Evolutionary conservation across 176 grass and related monocot genomes (phyloP).

Genomic region (Musa itinerans): DNA sequence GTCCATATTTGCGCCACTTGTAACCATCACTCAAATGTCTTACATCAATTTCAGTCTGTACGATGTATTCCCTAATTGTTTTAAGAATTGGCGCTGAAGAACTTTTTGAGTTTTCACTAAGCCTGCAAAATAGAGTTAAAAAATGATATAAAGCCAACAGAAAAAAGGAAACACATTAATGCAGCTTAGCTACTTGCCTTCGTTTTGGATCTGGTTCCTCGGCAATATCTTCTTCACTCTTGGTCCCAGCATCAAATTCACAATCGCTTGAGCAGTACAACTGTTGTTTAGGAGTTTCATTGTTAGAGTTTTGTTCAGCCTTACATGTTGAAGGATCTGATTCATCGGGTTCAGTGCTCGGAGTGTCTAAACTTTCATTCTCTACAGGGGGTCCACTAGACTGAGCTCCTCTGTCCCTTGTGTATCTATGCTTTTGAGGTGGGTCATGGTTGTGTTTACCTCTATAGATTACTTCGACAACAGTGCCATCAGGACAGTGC

Average conservation of each 20-base stretch:
- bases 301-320: conserved; percentile 29
- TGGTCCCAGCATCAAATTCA: conserved; percentile 37
- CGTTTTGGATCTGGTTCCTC: conserved; percentile 24
- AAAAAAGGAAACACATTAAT: conserved; percentile 6
- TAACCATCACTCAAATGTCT: conserved; percentile 83
- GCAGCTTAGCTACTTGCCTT: conserved; percentile 37
- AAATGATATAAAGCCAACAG: conserved; percentile 22
- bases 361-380: conserved; percentile 38
- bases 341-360: conserved; percentile 51
- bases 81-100: conserved; percentile 47
- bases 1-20: conserved; percentile 98
- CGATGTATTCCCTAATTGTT: conserved; percentile 79
- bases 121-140: conserved; percentile 34
- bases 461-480: conserved; percentile 81
- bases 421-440: conserved; percentile 72
- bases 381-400: conserved; percentile 37
- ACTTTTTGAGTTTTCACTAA: conserved; percentile 31
- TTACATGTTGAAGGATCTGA: conserved; percentile 37
- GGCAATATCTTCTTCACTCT: conserved; percentile 16
- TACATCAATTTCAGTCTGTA: conserved; percentile 43
- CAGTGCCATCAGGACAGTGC: conserved; percentile 57
- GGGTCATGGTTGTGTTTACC: conserved; percentile 83
- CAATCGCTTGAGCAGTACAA: conserved; percentile 97
- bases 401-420: conserved; percentile 54
- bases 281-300: conserved; percentile 61